Evolutionary conservation across 2,329 filamentous ascomycete genomes (phyloP), one percentile per base, ranked within the genome.

Genomic region (Colletotrichum godetiae): DNA sequence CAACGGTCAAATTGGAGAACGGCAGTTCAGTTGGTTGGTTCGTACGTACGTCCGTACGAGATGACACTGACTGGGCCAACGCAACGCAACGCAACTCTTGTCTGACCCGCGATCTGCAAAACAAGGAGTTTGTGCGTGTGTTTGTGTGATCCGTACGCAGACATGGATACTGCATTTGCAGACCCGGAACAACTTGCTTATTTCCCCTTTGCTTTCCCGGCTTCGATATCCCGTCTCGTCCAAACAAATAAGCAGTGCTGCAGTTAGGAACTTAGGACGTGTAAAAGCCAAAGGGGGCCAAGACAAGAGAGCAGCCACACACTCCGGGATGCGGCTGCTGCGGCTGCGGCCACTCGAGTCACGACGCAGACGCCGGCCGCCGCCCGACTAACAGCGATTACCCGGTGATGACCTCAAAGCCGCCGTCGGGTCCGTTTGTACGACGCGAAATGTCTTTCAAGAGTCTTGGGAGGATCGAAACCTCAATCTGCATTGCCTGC

Each of bases 61-160:
- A 33, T 49, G 42, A 49, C 42, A 49, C 19, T 49, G 27, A 42
- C 56, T 15, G 37, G 7, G 29, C 31, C 62, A 42, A 46, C 56
- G 5, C 33, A 49, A 13, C 24, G 42, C 42, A 49, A 49, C 37
- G 37, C 37, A 42, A 52, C 24, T 53, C 33, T 58, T 31, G 64
- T 72, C 52, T 49, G 58, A 58, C 58, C 58, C 62, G 37, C 58
- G 55, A 67, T 63, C 52, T 68, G 58, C 69, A 68, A 68, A 59
- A 63, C 65, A 59, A 62, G 53, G 62, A 63, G 61, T 64, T 61
- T 60, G 60, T 68, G 60, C n/a, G 11, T 60, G 56, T 57, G 37
- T 46, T 22, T 49, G 62, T 70, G 22, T 59, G 24, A 58, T 58
- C 19, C 29, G 33, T 31, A 65, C 33, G 61, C 56, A 31, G 61